Base-by-base conservation (phyloP, 345 rosid genomes). In the Citrus sp. region DNA sequence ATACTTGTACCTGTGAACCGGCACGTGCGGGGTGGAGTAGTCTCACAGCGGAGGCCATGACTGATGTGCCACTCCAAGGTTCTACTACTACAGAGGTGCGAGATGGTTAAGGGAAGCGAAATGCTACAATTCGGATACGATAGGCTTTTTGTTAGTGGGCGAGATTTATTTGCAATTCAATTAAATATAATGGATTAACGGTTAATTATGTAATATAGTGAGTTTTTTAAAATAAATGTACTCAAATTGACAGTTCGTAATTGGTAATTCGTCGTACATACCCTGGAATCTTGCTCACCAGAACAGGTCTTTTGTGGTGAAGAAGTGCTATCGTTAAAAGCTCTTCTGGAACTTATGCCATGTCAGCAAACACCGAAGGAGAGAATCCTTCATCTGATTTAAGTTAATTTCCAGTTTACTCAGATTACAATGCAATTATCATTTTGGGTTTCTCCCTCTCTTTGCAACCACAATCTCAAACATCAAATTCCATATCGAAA, bases 1-100 rank as follows among this genome's bases (percentile, higher is more conserved):
- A 63, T 19, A 32, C 18, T 62, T 64, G 76, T 60, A 40, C 49
- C 42, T 68, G 82, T 22, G 84, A 72, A 77, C 7, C 13, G 75
- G 59, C 73, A 76, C 27, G 64, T 7, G 80, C 8, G 55, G 79
- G 22, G 65, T 51, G 68, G 72, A 13, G 30, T 7, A 76, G 82
- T 28, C 77, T 69, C 58, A 72, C 25, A 2, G 83, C 76, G 37
- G 62, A 68, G 24, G 82, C 83, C 87, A 86, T 86, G n/a, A 38
- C 25, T 76, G 70, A 67, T 66, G 58, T 18, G 19, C 56, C 51
- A 67, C 51, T 12, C 51, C 51, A 25, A 70, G 34, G 73, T 67
- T 14, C 35, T 7, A 37, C 40, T 1, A 32, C 40, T 69, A 1
- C 61, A 18, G 30, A 9, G 18, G n/a, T 3, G 35, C 7, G 66